Percentiles rank a stretch among this genome's conserved stretches.
Evolutionary conservation across 257 asterid genomes (phyloP).

Genomic region (Petunia secreta): DNA sequence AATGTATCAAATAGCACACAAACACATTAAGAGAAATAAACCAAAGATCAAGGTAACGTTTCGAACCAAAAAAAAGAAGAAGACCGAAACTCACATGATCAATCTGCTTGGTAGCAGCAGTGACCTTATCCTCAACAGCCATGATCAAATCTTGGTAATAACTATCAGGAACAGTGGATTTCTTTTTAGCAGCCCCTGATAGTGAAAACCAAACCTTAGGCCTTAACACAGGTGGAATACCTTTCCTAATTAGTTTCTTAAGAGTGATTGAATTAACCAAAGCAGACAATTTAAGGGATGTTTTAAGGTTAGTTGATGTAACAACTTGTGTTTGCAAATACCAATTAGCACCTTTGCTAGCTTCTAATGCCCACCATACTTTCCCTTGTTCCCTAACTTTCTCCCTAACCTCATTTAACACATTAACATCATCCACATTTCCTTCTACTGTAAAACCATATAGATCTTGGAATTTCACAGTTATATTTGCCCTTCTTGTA

Average conservation of each 20-base stretch:
- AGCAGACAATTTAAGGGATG: conserved; percentile 74
- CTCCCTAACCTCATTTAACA: conserved; percentile 95
- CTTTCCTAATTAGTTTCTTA: conserved; percentile 86
- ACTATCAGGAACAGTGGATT: conserved; percentile 92
- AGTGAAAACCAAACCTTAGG: conserved; percentile 93
- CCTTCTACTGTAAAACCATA: conserved; percentile 95
- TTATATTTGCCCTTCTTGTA: conserved; percentile 83
- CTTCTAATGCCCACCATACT: conserved; percentile 95
- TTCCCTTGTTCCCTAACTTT: conserved; percentile 87
- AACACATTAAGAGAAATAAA: background rate
- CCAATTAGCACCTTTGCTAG: conserved; percentile 90
- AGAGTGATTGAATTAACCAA: conserved; percentile 83
- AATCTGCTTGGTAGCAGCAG: conserved; percentile 96
- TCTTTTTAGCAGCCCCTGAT: conserved; percentile 98
- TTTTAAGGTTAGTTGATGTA: conserved; percentile 51
- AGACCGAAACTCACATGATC: conserved; percentile 85
- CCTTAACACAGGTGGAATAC: conserved; percentile 87
- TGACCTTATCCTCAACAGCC: conserved; percentile 79
- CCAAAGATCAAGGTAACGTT: background rate
- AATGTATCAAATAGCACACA: background rate
- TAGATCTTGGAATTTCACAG: conserved; percentile 93
- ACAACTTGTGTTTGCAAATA: conserved; percentile 58
- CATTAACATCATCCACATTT: conserved; percentile 97
- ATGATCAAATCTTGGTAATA: conserved; percentile 75
- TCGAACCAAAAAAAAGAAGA: background rate